A percentile compares a stretch with the other conserved stretches of the same genome.
phyloP scores from a whole-genome alignment of 2,329 filamentous ascomycete genomes.

The Alternaria sp. region DNA sequence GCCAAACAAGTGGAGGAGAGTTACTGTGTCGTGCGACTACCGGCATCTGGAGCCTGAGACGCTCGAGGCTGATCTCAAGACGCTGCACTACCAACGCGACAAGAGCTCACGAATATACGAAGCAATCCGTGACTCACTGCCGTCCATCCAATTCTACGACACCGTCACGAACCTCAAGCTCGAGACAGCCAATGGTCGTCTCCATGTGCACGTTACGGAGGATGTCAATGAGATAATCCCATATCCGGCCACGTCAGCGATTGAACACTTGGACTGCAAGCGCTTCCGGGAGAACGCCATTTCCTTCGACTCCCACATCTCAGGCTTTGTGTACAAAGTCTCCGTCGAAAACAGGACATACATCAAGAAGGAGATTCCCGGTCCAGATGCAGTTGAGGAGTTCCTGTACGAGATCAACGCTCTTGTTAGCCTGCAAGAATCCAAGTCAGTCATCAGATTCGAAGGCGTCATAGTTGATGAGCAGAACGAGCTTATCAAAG shows the following conservation, averaged over 20 bases:
- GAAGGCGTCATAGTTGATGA: slow-evolving; percentile 90
- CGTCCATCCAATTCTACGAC: slow-evolving; percentile 94
- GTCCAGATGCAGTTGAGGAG: slow-evolving; percentile 92
- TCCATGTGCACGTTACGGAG: slow-evolving; percentile 98
- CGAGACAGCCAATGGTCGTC: slow-evolving; percentile 82
- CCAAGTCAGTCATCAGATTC: slow-evolving; percentile 81
- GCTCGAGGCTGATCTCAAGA: slow-evolving; percentile 81
- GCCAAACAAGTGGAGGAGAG: slow-evolving; percentile 80
- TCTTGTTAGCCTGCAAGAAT: slow-evolving; percentile 77
- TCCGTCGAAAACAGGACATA: slow-evolving; percentile 72
- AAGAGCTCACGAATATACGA: slow-evolving; percentile 95
- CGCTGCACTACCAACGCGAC: slow-evolving; percentile 83
- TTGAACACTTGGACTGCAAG: slow-evolving; percentile 71
- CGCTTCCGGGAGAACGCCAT: slow-evolving; percentile 77
- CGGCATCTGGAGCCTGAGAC: slow-evolving; percentile 80
- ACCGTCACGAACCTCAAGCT: slow-evolving; percentile 96
- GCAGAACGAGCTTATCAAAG: slow-evolving; percentile 75
- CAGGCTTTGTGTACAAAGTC: slow-evolving; percentile 97
- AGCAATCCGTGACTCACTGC: slow-evolving; percentile 87
- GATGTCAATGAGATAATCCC: slow-evolving; percentile 94
- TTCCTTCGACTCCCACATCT: slow-evolving; percentile 89
- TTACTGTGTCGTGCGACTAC: slow-evolving; percentile 95
- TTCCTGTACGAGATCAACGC: slow-evolving; percentile 98
- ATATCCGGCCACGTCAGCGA: slow-evolving; percentile 76
- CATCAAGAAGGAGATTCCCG: slow-evolving; percentile 98